Evolutionary conservation across 106 monocot genomes (phyloP), one percentile per base, ranked within the genome.

Genomic region (Dendrobium huoshanense): DNA sequence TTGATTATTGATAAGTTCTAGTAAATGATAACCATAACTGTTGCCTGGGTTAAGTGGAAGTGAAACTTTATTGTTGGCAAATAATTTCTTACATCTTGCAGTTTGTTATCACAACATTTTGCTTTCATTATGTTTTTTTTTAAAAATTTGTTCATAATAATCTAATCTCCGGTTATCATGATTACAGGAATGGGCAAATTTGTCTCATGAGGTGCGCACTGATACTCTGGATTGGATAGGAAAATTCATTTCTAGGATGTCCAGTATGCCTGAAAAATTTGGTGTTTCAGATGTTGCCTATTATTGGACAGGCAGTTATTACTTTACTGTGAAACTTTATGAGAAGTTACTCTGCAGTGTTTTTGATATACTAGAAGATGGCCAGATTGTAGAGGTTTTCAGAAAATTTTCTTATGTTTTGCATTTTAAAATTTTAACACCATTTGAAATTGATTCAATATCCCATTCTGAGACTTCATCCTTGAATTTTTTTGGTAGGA

Each of bases 331-430:
- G 47, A 89, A 70, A 44, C 37, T 94, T 75, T 94, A 94, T 83
- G 84, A 85, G 86, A 94, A 87, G 61, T 80, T 94, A 41, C 91
- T 94, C 75, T 74, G 37, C 78, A 89, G 83, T 85, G 78, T 94
- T 83, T 94, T 94, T 89, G 94, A 94, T 86, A 79, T 94, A 74
- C 89, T 94, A 55, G 94, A 94, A 87, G 94, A 94, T 81, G 89
- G 89, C 33, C 84, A 89, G 51, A 79, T 94, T 72, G 22, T 94
- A 59, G 87, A 91, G 94, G 94, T 94, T 77, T 79, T 43, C 70
- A 59, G 27, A 68, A 77, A 72, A 72, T 9, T 41, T 54, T 58
- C 64, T 37, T 70, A 9, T 2, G 8, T 44, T 20, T 74, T 43
- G 16, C 18, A 5, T n/a, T 18, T 9, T 42, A 44, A 70, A 70